Percentiles rank a stretch among this genome's conserved stretches.
Evolutionary conservation across 1,139 yeast species (phyloP).

Genomic region (Kodamaea arcana): DNA sequence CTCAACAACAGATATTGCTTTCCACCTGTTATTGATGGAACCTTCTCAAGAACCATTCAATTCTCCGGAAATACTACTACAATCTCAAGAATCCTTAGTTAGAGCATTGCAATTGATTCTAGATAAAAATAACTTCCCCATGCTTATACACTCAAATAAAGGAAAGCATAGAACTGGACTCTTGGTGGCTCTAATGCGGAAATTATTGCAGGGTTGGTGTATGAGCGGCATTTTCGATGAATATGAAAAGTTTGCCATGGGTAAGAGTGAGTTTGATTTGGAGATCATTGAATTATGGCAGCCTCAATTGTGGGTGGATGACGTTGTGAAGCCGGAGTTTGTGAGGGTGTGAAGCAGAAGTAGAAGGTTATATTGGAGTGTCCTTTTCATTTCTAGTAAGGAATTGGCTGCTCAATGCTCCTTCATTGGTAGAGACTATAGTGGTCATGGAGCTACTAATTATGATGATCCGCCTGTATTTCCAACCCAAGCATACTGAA

Average conservation of each 20-base stretch:
- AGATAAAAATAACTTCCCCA: slow-evolving; percentile 75
- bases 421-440: too few relatives aligned
- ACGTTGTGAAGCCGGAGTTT: slow-evolving; percentile 33
- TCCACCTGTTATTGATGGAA: slow-evolving; percentile 61
- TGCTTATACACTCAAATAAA: slow-evolving; percentile 85
- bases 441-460: too few relatives aligned
- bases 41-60: slow-evolving; percentile 75
- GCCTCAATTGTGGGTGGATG: slow-evolving; percentile 37
- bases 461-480: too few relatives aligned
- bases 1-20: slow-evolving; percentile 47
- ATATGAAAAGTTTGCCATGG: slow-evolving; percentile 87
- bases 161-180: slow-evolving; percentile 96
- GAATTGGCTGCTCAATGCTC: too few relatives aligned
- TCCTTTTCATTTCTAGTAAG: too few relatives aligned
- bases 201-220: slow-evolving; percentile 87
- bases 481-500: too few relatives aligned
- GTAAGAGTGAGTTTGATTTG: slow-evolving; percentile 87
- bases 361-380: too few relatives aligned
- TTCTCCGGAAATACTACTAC: slow-evolving; percentile 41
- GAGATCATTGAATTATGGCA: slow-evolving; percentile 56
- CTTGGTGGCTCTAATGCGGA: slow-evolving; percentile 81
- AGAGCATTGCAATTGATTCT: slow-evolving; percentile 61
- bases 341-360: slow-evolving; percentile 27
- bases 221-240: slow-evolving; percentile 91
- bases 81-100: slow-evolving; percentile 47